Percentiles rank a stretch among this genome's conserved stretches.
Evolutionary conservation across 73 alveolate species (phyloP).

Genomic region (Durusdinium trenchii): DNA sequence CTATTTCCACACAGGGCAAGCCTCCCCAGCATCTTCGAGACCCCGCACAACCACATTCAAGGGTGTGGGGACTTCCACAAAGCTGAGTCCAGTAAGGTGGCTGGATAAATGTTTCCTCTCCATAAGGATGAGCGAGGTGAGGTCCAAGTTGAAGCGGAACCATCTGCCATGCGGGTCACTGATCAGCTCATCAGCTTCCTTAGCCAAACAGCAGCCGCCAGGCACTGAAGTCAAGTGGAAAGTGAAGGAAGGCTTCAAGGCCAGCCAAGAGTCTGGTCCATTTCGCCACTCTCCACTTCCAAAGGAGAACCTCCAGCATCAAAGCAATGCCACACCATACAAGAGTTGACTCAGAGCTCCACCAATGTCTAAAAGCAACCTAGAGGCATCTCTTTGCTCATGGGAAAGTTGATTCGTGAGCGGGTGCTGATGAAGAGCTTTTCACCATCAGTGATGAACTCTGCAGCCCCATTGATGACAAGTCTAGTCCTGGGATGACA

Average conservation of each 20-base stretch:
- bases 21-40: constrained; percentile 32
- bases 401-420: not conserved
- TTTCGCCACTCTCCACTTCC: constrained; percentile 14
- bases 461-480: constrained; percentile 17
- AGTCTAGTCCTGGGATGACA: not conserved
- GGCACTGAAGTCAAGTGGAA: too few relatives aligned
- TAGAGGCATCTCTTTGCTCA: not conserved
- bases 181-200: not conserved
- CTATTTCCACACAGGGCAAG: not conserved
- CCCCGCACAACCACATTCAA: not conserved
- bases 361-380: not conserved
- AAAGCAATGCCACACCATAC: not conserved
- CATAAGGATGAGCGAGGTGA: not conserved
- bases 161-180: constrained; percentile 12
- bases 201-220: too few relatives aligned
- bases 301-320: not conserved
- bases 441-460: not conserved
- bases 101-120: not conserved
- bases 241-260: not conserved
- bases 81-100: not conserved
- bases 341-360: not conserved
- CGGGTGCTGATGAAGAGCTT: not conserved
- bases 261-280: not conserved
- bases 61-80: not conserved
- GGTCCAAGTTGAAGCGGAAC: constrained; percentile 12